A percentile compares a stretch with the other conserved stretches of the same genome.
Evolutionary conservation across 2,329 filamentous ascomycete species (phyloP).

Genomic region (Nothomitra cinnamomea): DNA sequence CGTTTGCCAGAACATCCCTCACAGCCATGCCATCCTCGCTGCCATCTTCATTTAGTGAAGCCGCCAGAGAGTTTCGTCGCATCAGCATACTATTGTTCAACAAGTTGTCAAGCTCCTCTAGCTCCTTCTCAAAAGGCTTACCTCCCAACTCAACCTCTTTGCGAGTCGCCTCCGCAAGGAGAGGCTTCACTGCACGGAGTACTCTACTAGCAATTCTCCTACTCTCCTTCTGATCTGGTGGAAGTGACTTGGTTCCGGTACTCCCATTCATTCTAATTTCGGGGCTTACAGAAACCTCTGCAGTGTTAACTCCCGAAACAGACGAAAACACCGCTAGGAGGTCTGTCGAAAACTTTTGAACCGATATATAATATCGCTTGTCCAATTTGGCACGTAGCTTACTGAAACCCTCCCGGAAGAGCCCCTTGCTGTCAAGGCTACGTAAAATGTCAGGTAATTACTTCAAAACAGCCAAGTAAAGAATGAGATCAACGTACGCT

Average conservation of each 20-base stretch:
- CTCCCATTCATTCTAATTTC: slow-evolving; percentile 23
- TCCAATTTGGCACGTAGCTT: slow-evolving; percentile 35
- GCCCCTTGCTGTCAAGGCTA: slow-evolving; percentile 30
- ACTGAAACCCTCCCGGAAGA: slow-evolving; percentile 37
- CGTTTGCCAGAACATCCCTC: neutral
- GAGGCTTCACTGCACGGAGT: slow-evolving; percentile 62
- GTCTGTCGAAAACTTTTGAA: slow-evolving; percentile 42
- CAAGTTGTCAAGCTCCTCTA: slow-evolving; percentile 57
- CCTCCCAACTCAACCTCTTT: slow-evolving; percentile 70
- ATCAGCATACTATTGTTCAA: slow-evolving; percentile 47
- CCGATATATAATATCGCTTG: slow-evolving; percentile 40
- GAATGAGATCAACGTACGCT: slow-evolving; percentile 41
- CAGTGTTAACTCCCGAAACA: slow-evolving; percentile 32
- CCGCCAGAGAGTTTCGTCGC: slow-evolving; percentile 31
- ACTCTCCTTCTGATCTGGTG: slow-evolving; percentile 46
- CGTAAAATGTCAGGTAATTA: neutral
- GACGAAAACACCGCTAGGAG: slow-evolving; percentile 37
- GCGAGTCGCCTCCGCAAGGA: slow-evolving; percentile 55
- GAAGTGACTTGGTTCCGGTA: neutral
- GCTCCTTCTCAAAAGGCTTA: slow-evolving; percentile 49
- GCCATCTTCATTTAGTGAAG: slow-evolving; percentile 20
- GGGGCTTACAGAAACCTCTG: slow-evolving; percentile 27
- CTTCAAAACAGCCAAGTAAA: neutral
- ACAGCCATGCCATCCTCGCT: neutral
- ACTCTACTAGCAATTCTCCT: slow-evolving; percentile 81